A percentile compares a stretch with the other conserved stretches of the same genome.
Conservation (phyloP, 2,329 filamentous ascomycete species). For the Colletotrichum sidae region DNA sequence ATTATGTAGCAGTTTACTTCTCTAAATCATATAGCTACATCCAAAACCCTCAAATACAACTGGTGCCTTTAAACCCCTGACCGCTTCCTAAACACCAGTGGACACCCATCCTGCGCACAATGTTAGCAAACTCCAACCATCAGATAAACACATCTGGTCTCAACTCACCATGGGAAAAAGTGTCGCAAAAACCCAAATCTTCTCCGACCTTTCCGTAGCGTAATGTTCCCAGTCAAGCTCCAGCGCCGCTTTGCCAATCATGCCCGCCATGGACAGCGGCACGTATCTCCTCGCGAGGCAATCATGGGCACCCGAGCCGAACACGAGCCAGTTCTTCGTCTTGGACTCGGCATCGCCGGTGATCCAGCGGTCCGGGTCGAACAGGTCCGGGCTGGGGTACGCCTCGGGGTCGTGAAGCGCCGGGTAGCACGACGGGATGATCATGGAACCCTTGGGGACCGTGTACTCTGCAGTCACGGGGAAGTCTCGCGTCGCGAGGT, state of each 20-base stretch:
- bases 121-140: neutral
- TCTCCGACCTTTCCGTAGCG: slow-evolving; percentile 59
- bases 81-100: neutral
- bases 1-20: no score
- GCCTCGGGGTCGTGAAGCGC: slow-evolving; percentile 61
- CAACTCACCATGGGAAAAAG: slow-evolving; percentile 60
- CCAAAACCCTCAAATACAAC: neutral
- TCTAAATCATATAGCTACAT: neutral
- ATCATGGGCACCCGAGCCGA: slow-evolving; percentile 62
- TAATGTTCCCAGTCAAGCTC: slow-evolving; percentile 64
- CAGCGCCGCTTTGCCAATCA: slow-evolving; percentile 64
- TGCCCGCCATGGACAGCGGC: slow-evolving; percentile 60
- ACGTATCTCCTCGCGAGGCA: slow-evolving; percentile 63
- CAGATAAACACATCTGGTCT: neutral
- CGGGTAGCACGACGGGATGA: slow-evolving; percentile 63
- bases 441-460: slow-evolving; percentile 60
- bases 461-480: slow-evolving; percentile 61
- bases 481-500: slow-evolving; percentile 59
- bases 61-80: neutral
- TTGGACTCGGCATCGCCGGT: slow-evolving; percentile 61
- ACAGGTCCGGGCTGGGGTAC: slow-evolving; percentile 59
- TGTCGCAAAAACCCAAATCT: slow-evolving; percentile 63
- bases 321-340: slow-evolving; percentile 66
- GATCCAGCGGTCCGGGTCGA: slow-evolving; percentile 65
- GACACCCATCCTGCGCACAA: neutral